Conservation (phyloP, 371 early-diverging fungal species). For the Neoconidiobolus thromboides region DNA sequence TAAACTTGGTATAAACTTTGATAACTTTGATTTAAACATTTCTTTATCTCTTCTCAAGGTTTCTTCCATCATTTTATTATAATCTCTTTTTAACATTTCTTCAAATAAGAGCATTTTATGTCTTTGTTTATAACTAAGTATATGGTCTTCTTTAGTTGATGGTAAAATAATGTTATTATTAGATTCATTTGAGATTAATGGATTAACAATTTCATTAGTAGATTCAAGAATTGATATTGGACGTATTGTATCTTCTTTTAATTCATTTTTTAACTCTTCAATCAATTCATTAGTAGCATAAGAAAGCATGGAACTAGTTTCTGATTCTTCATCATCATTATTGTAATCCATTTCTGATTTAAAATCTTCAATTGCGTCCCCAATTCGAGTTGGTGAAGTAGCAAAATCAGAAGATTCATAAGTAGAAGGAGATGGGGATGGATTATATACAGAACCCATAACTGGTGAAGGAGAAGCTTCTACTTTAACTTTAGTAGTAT, state of each 20-base stretch:
- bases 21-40: neutral
- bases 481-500: neutral
- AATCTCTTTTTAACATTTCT: neutral
- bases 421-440: neutral
- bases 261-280: too few species aligned
- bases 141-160: neutral
- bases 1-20: neutral
- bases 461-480: neutral
- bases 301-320: too few species aligned
- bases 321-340: too few species aligned
- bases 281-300: too few species aligned
- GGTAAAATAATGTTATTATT: neutral
- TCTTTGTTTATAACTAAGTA: neutral
- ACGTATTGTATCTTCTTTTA: too few species aligned
- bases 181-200: neutral
- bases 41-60: neutral
- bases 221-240: too few species aligned
- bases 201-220: too few species aligned
- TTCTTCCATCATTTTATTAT: neutral
- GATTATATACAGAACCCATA: neutral
- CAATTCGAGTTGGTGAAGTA: too few species aligned
- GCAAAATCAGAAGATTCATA: too few species aligned
- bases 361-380: too few species aligned
- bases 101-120: neutral
- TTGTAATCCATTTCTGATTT: too few species aligned